These are phyloP conservation scores for Euphorbia corollata DNA, from an alignment of 441 rosid species.

Conservation along the genomic window DNA sequence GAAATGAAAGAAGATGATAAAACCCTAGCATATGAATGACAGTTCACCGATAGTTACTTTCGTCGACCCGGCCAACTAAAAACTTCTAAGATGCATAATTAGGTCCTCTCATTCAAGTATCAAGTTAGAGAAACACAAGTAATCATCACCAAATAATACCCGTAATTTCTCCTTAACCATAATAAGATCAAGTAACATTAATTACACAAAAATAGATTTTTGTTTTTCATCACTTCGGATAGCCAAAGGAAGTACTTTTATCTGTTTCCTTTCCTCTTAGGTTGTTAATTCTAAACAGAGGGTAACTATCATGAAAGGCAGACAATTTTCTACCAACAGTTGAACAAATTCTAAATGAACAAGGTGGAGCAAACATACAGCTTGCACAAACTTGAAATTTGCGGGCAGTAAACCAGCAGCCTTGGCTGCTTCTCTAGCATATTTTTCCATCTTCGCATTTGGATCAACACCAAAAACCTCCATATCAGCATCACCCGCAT, in stretches of 20 bases:
- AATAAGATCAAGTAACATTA: neutral
- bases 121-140: neutral
- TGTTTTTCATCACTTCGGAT: neutral
- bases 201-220: neutral
- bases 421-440: constrained; percentile 54
- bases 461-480: constrained; percentile 76
- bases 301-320: neutral
- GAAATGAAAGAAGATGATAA: too few relatives aligned
- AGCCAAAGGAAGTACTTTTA: neutral
- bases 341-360: neutral
- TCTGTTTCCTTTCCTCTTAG: neutral
- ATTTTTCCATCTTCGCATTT: constrained; percentile 59
- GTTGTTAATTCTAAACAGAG: neutral
- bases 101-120: too few relatives aligned
- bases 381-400: constrained; percentile 57
- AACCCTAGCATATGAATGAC: neutral
- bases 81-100: too few relatives aligned
- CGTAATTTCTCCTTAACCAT: neutral
- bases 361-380: constrained; percentile 32
- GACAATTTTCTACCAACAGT: neutral
- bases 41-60: neutral
- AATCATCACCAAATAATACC: neutral
- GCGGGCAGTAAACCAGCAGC: constrained; percentile 52
- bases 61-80: too few relatives aligned
- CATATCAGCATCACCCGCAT: constrained; percentile 38